Conservation (phyloP, 139 green algal genomes). For the Medakamo hakoo region DNA sequence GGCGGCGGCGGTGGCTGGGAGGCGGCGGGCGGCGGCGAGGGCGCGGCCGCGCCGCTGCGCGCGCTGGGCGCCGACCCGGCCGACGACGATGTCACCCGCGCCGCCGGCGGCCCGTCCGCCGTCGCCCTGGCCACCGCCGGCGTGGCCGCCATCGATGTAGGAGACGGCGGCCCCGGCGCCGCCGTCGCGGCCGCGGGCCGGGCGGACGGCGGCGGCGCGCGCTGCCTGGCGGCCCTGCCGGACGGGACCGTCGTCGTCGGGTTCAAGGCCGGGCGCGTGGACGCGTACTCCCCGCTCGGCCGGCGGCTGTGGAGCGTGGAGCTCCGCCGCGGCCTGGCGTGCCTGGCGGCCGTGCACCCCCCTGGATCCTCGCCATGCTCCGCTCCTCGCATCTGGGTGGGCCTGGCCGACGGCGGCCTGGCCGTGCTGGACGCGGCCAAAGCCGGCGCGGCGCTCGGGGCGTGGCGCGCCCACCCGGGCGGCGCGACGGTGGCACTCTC, state of each 20-base stretch:
- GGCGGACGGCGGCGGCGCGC: slow-evolving; percentile 1
- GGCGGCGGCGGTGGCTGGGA: slow-evolving; percentile 8
- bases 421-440: slow-evolving; percentile 5
- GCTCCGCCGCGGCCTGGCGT: slow-evolving; percentile 4
- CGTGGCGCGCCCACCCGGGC: slow-evolving; percentile 34
- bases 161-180: too few relatives aligned
- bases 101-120: too few relatives aligned
- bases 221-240: slow-evolving; percentile 17
- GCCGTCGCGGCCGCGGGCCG: too few relatives aligned
- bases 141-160: too few relatives aligned
- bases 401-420: slow-evolving; percentile 31
- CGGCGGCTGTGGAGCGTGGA: slow-evolving; percentile 23
- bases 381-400: slow-evolving; percentile 37
- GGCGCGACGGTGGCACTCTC: slow-evolving; percentile 21
- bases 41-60: not conserved
- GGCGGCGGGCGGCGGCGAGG: not conserved
- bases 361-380: slow-evolving; percentile 16
- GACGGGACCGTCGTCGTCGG: slow-evolving; percentile 33
- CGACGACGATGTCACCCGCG: not conserved
- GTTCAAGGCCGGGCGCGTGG: slow-evolving; percentile 36
- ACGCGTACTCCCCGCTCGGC: slow-evolving; percentile 35
- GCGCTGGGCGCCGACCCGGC: too few relatives aligned
- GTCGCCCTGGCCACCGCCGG: too few relatives aligned
- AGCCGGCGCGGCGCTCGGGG: slow-evolving; percentile 1
- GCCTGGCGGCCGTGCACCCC: slow-evolving; percentile 16